Base-by-base conservation (phyloP, 345 rosid species). In the Hibiscus trionum region DNA sequence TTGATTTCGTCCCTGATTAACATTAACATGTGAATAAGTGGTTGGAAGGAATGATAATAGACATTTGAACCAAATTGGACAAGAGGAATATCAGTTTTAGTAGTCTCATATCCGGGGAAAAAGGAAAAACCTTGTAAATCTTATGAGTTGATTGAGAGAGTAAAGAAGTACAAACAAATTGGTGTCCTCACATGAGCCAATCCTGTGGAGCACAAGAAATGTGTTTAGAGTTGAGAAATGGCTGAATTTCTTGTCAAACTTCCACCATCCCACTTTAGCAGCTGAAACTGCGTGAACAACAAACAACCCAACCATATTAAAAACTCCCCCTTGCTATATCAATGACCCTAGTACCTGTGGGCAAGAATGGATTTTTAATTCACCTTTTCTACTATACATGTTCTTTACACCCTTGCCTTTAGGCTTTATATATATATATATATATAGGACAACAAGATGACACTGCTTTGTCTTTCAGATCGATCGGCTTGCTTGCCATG, bases 131-230 rank as follows among this genome's bases (percentile, higher is more conserved):
- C 35, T 31, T 35, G 37, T 35, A 5, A 35, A 39, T 39, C 42
- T 39, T 39, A 8, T 8, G 11, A 39, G 11, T 39, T 39, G 0
- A 42, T 42, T 42, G 2, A 56, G 47, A 47, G 60, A 72, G 75
- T 72, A 61, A 26, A 59, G 57, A 16, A 59, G 44, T 64, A 19
- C 33, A 64, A 66, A 61, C 47, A 46, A 72, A 61, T 27, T 61
- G 35, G 46, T 72, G 31, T 61, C 35, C 42, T 37, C 11, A 37
- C 4, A 2, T 26, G 4, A 39, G 29, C 66, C 21, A 39, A 24
- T 59, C 29, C 31, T 4, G 2, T 62, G 66, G 39, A 78, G 75
- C 91, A 84, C 86, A 81, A 65, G 81, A 71, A 78, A 77, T 74
- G 88, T 76, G 83, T 83, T 81, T 80, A 53, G 33, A 37, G 3